These are phyloP conservation scores for Insectozyma bohioensis DNA, from an alignment of 1,139 yeast species.

Conservation along the genomic window DNA sequence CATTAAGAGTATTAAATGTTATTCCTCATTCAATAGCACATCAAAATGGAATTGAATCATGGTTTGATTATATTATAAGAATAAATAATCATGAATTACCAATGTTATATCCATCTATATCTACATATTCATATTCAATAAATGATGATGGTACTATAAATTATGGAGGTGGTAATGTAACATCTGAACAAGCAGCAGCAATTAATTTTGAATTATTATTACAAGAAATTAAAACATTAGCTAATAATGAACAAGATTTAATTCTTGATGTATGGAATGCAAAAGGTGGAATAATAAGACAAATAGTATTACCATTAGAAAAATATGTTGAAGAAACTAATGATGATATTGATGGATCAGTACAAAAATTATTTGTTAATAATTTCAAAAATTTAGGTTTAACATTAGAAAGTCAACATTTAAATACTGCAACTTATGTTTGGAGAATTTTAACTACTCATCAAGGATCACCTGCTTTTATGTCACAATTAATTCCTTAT, in stretches of 20 bases:
- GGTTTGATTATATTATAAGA: slow-evolving; percentile 83
- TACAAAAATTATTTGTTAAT: slow-evolving; percentile 19
- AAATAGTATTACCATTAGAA: slow-evolving; percentile 45
- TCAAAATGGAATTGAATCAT: slow-evolving; percentile 58
- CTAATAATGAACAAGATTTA: slow-evolving; percentile 39
- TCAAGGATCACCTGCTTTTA: slow-evolving; percentile 80
- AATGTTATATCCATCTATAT: slow-evolving; percentile 38
- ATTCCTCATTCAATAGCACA: slow-evolving; percentile 42
- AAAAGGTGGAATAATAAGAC: slow-evolving; percentile 74
- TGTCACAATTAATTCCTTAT: slow-evolving; percentile 79
- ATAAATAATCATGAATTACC: slow-evolving; percentile 76
- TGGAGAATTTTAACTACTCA: slow-evolving; percentile 84
- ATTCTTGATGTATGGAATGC: slow-evolving; percentile 80
- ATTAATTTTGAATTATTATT: slow-evolving; percentile 34
- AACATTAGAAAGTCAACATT: slow-evolving; percentile 73
- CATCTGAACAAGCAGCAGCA: slow-evolving; percentile 39
- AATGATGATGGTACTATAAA: slow-evolving; percentile 45
- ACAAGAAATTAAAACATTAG: slow-evolving; percentile 35
- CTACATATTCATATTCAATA: slow-evolving; percentile 33
- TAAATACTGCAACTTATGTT: slow-evolving; percentile 74
- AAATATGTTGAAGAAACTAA: slow-evolving; percentile 15
- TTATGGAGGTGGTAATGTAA: slow-evolving; percentile 37
- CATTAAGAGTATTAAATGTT: slow-evolving; percentile 41
- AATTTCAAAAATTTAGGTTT: slow-evolving; percentile 53
- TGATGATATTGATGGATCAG: slow-evolving; percentile 10